Base-by-base conservation (phyloP, 805 yeast species). In the Candida tibetensis region DNA sequence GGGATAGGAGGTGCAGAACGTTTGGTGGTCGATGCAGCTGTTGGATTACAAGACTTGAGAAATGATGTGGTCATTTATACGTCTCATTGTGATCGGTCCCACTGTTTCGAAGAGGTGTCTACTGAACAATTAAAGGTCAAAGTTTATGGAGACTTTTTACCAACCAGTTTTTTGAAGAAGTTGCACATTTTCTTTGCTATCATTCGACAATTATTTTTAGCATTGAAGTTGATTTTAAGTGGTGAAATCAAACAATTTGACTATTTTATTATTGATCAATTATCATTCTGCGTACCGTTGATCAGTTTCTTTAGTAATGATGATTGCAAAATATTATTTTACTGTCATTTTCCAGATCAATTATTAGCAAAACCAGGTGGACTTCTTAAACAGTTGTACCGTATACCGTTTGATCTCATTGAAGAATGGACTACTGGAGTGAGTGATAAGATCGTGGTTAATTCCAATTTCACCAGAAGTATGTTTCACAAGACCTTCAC, bases 1-100 rank as follows among this genome's bases (percentile, higher is more conserved):
- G 99, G 99, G 0, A 91, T 91, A 40, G 99, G 85, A 4, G 99
- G 99, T 3, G 99, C 99, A 1, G 99, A 93, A 57, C 72, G 99
- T 42, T 72, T 95, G n/a, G 89, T 93, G 2, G 96, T 93, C 1
- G 99, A 93, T 62, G 89, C 95, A 2, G 99, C 98, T 0, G 68
- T 88, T 3, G 95, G 96, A 0, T 64, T 93, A 18, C 88, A 91
- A 53, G 71, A 77, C 2, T 60, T 69, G 21, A 53, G 50, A 21
- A 81, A 85, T 55, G 70, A 68, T 1, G 80, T 93, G 8, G 70
- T 72, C 2, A 72, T 90, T 4, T 88, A 73, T 62, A 91, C 99
- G 0, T 89, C 96, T 0, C 96, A 93, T 56, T 90, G 96, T 61
- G 96, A 93, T 58, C 72, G 60, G 40, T 57, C 66, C 1, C 99